Percentiles rank a stretch among this genome's conserved stretches.
Evolutionary conservation across 2,329 filamentous ascomycete genomes (phyloP).

Genomic region (Fusarium falciforme): DNA sequence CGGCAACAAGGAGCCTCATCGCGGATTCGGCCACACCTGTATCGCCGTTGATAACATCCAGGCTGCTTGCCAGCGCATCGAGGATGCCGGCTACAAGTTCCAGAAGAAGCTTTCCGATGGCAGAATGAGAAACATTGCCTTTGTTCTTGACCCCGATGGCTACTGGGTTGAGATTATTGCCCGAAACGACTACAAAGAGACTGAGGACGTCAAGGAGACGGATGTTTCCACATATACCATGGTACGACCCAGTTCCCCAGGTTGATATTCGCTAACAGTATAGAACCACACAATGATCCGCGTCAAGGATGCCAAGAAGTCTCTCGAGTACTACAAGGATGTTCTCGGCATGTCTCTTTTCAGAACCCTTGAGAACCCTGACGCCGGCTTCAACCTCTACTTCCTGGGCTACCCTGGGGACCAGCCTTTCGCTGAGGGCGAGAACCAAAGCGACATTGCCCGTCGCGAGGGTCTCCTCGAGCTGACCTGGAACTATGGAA

Average conservation of each 20-base stretch:
- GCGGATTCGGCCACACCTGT: slow-evolving; percentile 87
- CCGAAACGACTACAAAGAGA: slow-evolving; percentile 77
- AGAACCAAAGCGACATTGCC: slow-evolving; percentile 62
- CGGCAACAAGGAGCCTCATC: slow-evolving; percentile 89
- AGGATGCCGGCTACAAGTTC: slow-evolving; percentile 91
- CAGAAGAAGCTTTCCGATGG: slow-evolving; percentile 96
- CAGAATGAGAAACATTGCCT: slow-evolving; percentile 88
- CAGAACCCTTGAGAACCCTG: slow-evolving; percentile 76
- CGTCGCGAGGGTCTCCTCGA: slow-evolving; percentile 87
- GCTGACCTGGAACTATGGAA: slow-evolving; percentile 86
- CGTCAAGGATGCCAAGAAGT: slow-evolving; percentile 83
- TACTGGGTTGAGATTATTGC: slow-evolving; percentile 90
- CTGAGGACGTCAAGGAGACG: slow-evolving; percentile 77
- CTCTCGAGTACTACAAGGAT: slow-evolving; percentile 84
- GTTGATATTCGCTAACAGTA: slow-evolving; percentile 6
- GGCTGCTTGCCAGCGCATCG: slow-evolving; percentile 88
- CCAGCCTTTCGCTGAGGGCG: slow-evolving; percentile 61
- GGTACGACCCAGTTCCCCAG: slow-evolving; percentile 49
- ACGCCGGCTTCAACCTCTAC: slow-evolving; percentile 87
- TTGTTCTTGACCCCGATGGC: slow-evolving; percentile 87
- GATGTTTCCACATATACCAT: slow-evolving; percentile 81
- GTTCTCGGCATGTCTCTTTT: slow-evolving; percentile 88
- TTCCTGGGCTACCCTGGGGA: slow-evolving; percentile 84
- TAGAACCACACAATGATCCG: slow-evolving; percentile 95
- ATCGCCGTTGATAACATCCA: slow-evolving; percentile 87